Evolutionary conservation across 176 grass and related monocot genomes (phyloP), one percentile per base, ranked within the genome.

Genomic region (Ensete glaucum): DNA sequence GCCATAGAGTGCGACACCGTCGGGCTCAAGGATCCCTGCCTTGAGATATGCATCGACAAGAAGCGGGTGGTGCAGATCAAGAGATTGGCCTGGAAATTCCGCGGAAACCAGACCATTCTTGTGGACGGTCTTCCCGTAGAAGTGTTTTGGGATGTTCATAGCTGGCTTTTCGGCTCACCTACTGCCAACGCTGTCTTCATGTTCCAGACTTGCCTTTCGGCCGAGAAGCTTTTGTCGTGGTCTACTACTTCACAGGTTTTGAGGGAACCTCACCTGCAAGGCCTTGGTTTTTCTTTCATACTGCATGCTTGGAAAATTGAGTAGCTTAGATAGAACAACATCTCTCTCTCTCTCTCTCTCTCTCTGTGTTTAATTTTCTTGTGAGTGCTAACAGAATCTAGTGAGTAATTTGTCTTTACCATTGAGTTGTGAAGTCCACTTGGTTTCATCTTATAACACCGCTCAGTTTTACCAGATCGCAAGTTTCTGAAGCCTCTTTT

Each of bases 141-240:
- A 80, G 89, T 91, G 25, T 91, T 91, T 23, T 91, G 89, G 89
- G 89, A 91, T 53, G 85, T 91, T 23, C 89, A 91, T 64, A 91
- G 81, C 34, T 91, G 89, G 89, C 85, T 91, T 21, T 91, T 91
- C 53, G 89, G 85, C 19, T 81, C 85, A 1, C 77, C 77, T 0
- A n/a, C 77, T 0, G 82, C 85, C 80, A 91, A 83, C 27, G 89
- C 89, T 0, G 89, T 91, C 22, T 91, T 91, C 89, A 91, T 91
- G 89, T 91, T 91, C 50, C 85, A 83, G 78, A 91, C 89, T 56
- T 88, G 83, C 78, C 89, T 88, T 16, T 62, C 85, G 11, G 73
- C 85, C 26, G 85, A 91, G 80, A 91, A 91, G 67, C 83, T 86
- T 12, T 78, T 91, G 80, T 74, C 89, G 4, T 85, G 89, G 89